Evolutionary conservation across 1,284 basidiomycete species (phyloP).

Genomic region (Malassezia yamatoensis): DNA sequence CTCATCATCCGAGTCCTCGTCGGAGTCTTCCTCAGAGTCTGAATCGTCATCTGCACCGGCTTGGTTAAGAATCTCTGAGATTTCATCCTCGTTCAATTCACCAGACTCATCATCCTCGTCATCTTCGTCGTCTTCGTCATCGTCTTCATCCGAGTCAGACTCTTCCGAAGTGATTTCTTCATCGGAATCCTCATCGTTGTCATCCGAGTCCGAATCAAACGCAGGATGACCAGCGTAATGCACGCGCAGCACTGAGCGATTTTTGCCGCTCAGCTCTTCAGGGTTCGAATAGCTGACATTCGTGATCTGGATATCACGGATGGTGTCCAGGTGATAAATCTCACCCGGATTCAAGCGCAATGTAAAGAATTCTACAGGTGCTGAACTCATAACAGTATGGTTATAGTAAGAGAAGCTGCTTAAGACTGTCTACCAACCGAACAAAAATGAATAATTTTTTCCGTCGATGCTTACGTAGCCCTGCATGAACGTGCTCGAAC

Average conservation of each 20-base stretch:
- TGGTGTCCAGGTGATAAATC: slow-evolving; percentile 57
- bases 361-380: slow-evolving; percentile 40
- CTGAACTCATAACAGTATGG: slow-evolving; percentile 25
- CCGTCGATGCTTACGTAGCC: not conserved
- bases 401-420: too few species aligned
- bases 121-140: slow-evolving; percentile 48
- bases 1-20: slow-evolving; percentile 30
- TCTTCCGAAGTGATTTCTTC: slow-evolving; percentile 48
- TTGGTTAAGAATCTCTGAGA: slow-evolving; percentile 43
- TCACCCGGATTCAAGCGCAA: slow-evolving; percentile 57
- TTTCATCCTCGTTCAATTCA: slow-evolving; percentile 52
- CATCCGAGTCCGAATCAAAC: slow-evolving; percentile 52
- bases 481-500: slow-evolving; percentile 2
- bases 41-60: slow-evolving; percentile 48
- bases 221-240: slow-evolving; percentile 53
- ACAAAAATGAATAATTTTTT: slow-evolving; percentile 7
- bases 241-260: slow-evolving; percentile 70
- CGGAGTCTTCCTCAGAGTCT: slow-evolving; percentile 6
- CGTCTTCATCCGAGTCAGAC: slow-evolving; percentile 46
- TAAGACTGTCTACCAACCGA: too few species aligned
- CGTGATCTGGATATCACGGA: slow-evolving; percentile 67
- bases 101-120: slow-evolving; percentile 43
- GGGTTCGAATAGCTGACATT: slow-evolving; percentile 63
- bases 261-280: slow-evolving; percentile 58
- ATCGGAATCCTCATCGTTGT: slow-evolving; percentile 52